Conservation (phyloP, 768 basidiomycete species). For the Hortiboletus campestris region DNA sequence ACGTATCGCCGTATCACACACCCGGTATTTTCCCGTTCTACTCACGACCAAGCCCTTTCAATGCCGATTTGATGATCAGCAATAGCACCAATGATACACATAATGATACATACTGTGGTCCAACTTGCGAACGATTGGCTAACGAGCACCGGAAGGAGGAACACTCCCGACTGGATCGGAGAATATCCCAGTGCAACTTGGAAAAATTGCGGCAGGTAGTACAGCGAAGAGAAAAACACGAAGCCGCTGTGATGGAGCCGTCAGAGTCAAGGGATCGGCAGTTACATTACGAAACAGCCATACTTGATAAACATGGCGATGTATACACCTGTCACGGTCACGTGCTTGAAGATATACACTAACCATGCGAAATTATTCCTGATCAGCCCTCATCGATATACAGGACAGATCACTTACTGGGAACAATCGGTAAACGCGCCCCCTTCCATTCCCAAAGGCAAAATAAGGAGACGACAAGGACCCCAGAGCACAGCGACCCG, state of each 20-base stretch:
- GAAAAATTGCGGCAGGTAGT: slow-evolving; percentile 75
- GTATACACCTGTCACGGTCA: slow-evolving; percentile 67
- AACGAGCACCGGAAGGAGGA: slow-evolving; percentile 67
- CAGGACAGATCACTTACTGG: slow-evolving; percentile 42
- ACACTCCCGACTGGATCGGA: slow-evolving; percentile 61
- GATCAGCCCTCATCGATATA: neutral
- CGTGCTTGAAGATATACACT: slow-evolving; percentile 73
- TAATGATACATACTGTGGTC: slow-evolving; percentile 41
- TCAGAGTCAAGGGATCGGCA: neutral
- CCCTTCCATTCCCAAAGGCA: slow-evolving; percentile 73
- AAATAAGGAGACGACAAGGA: slow-evolving; percentile 54
- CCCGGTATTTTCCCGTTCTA: slow-evolving; percentile 62
- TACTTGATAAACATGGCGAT: slow-evolving; percentile 69
- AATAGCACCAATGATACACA: neutral
- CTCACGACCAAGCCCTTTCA: slow-evolving; percentile 58
- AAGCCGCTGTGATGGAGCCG: slow-evolving; percentile 42
- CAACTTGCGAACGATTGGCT: slow-evolving; percentile 61
- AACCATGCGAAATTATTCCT: neutral
- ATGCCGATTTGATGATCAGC: neutral
- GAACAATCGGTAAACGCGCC: slow-evolving; percentile 68
- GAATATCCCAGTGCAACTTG: slow-evolving; percentile 68
- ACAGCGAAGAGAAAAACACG: slow-evolving; percentile 61
- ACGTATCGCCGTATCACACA: slow-evolving; percentile 17
- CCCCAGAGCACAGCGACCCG: slow-evolving; percentile 54
- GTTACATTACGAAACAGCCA: slow-evolving; percentile 9